phyloP scores from a whole-genome alignment of 306 rosid genomes.

The Vicia villosa region DNA sequence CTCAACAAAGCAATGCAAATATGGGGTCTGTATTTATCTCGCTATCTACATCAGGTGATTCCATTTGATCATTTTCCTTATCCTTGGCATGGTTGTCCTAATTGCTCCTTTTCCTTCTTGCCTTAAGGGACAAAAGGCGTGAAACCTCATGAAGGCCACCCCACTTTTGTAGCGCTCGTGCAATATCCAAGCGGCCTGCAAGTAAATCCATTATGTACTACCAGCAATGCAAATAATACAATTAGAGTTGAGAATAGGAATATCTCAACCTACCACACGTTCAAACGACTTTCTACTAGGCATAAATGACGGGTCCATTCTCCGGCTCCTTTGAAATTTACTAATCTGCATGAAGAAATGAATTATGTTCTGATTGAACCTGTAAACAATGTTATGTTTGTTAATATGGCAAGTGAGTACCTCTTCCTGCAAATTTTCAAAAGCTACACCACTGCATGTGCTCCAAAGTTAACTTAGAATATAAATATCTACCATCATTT shows the following conservation, averaged over 20 bases:
- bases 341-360: too few species aligned
- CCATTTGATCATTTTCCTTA: conserved; percentile 49
- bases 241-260: conserved; percentile 8
- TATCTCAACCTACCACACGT: conserved; percentile 70
- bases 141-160: conserved; percentile 94
- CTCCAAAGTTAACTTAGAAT: background rate
- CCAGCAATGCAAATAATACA: background rate
- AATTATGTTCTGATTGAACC: conserved; percentile 1
- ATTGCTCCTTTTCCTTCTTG: conserved; percentile 69
- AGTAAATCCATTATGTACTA: conserved; percentile 12
- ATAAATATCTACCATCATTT: background rate
- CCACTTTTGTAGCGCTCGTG: conserved; percentile 96
- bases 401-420: conserved; percentile 34
- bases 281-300: conserved; percentile 92
- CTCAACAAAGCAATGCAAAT: too few species aligned
- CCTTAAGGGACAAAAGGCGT: conserved; percentile 76
- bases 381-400: background rate
- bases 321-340: too few species aligned
- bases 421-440: conserved; percentile 75
- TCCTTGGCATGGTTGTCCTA: conserved; percentile 50
- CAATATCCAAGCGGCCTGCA: conserved; percentile 78
- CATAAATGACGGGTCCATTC: too few species aligned
- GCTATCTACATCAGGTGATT: conserved; percentile 44
- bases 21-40: conserved; percentile 48
- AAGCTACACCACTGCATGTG: too few species aligned